phyloP scores from a whole-genome alignment of 73 alveolate genomes.

The Effrenium voratum region DNA sequence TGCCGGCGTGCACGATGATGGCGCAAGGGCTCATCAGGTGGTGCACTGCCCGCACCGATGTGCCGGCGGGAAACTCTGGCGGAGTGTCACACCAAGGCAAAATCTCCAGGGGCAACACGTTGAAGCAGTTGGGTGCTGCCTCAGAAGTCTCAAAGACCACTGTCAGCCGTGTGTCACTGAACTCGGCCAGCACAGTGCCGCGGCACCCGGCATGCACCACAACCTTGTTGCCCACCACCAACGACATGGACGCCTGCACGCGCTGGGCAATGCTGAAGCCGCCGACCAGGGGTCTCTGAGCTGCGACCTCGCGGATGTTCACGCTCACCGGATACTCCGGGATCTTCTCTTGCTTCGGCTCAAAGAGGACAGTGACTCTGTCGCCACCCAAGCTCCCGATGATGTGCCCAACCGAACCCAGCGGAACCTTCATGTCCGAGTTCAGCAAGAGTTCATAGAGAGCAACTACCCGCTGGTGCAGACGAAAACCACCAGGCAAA shows the following conservation, averaged over 20 bases:
- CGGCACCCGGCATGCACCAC: slow-evolving; percentile 82
- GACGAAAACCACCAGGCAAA: slow-evolving; percentile 57
- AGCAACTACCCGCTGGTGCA: slow-evolving; percentile 62
- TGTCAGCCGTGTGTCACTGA: slow-evolving; percentile 68
- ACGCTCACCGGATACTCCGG: slow-evolving; percentile 81
- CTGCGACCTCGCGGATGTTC: slow-evolving; percentile 73
- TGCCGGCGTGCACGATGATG: slow-evolving; percentile 57
- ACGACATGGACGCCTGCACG: slow-evolving; percentile 69
- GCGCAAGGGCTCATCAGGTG: slow-evolving; percentile 54
- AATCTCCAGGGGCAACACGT: slow-evolving; percentile 68
- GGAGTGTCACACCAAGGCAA: slow-evolving; percentile 51
- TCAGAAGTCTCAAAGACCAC: slow-evolving; percentile 69
- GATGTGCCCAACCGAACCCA: slow-evolving; percentile 83
- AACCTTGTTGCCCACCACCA: slow-evolving; percentile 77
- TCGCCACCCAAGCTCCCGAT: slow-evolving; percentile 63
- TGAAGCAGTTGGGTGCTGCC: slow-evolving; percentile 57
- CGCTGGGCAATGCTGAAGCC: slow-evolving; percentile 81
- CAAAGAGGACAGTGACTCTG: slow-evolving; percentile 53
- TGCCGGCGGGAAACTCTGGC: slow-evolving; percentile 38
- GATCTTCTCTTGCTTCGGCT: slow-evolving; percentile 19
- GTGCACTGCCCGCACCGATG: slow-evolving; percentile 36
- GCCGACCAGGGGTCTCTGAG: slow-evolving; percentile 39
- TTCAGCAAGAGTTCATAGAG: slow-evolving; percentile 54
- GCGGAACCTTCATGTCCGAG: slow-evolving; percentile 64
- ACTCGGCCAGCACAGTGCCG: slow-evolving; percentile 66